phyloP scores from a whole-genome alignment of 1,284 basidiomycete genomes.

The Tilletia indica region DNA sequence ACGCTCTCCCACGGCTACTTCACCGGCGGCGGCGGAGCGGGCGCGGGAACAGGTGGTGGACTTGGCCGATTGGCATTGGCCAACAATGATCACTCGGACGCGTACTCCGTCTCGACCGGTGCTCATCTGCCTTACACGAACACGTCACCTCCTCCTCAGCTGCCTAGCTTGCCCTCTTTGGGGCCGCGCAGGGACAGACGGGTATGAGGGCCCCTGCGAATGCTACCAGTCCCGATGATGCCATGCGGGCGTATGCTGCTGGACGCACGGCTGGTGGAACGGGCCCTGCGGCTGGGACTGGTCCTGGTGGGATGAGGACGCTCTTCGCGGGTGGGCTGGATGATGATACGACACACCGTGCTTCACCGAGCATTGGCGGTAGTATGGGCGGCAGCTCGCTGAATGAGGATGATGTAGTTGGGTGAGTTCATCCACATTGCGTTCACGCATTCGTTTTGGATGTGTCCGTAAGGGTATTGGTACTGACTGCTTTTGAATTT shows the following conservation, averaged over 20 bases:
- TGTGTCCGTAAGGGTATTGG: not conserved
- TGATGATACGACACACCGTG: not conserved
- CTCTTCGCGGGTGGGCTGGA: constrained; percentile 40
- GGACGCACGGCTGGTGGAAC: constrained; percentile 30
- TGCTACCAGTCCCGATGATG: constrained; percentile 45
- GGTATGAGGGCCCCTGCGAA: constrained; percentile 47
- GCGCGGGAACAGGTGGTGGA: not conserved
- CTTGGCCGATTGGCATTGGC: not conserved
- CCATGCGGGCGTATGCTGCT: constrained; percentile 48
- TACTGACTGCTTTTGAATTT: not conserved
- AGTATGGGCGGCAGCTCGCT: constrained; percentile 40
- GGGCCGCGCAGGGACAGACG: constrained; percentile 26
- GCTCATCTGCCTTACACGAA: constrained; percentile 17
- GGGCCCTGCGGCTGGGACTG: not conserved
- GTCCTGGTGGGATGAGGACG: constrained; percentile 29
- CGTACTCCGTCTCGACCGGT: constrained; percentile 19
- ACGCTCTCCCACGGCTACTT: constrained; percentile 16
- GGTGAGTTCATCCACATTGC: constrained; percentile 21
- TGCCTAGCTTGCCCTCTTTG: constrained; percentile 13
- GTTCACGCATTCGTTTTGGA: too few relatives aligned
- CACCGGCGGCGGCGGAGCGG: too few relatives aligned
- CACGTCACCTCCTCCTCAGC: constrained; percentile 1
- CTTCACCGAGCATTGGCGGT: constrained; percentile 8
- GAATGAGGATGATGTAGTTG: constrained; percentile 52
- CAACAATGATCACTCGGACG: constrained; percentile 28